Evolutionary conservation across 148 eudicot genomes (phyloP), one percentile per base, ranked within the genome.

Genomic region (Rhododendron griersonianum): DNA sequence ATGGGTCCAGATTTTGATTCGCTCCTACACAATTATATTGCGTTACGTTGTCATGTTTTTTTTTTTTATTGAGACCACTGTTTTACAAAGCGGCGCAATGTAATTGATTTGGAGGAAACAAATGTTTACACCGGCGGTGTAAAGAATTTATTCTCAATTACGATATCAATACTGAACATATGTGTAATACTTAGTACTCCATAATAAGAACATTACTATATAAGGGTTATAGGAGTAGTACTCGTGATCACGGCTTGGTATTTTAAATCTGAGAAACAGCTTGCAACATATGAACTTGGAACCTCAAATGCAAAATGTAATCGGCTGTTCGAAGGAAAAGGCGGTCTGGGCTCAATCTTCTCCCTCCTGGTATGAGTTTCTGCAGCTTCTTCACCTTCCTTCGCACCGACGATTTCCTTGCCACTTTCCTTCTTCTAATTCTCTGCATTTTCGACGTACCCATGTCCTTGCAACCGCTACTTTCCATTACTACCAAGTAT

Each of bases 381-480:
- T 69, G 75, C 75, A 69, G 75, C 75, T 69, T 69, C 75, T 69
- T 69, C 75, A 69, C 75, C 37, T 69, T 69, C 75, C 35, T 69
- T 28, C 11, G 75, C 35, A 69, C 37, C 75, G 37, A 28, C 2
- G 35, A 25, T 28, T 28, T 69, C 35, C 37, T 30, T 28, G 7
- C 75, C 18, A 69, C 15, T 69, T 69, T 69, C 11, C 73, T 67
- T 25, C 28, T 67, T 25, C 9, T 55, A 55, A 4, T 67, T 28
- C 37, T 28, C 11, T 69, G 16, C 37, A 4, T 69, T 69, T 28
- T 69, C 28, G 28, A 63, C 37, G 30, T 69, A 13, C 75, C 1
- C 75, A 4, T 13, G 30, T 11, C 18, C 35, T 28, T 69, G 37
- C 75, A 28, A 25, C 18, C 75, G 28, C 28, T 25, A 0, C 33